Base-by-base conservation (phyloP, 495 filamentous ascomycete species). In the Lepraria neglecta region DNA sequence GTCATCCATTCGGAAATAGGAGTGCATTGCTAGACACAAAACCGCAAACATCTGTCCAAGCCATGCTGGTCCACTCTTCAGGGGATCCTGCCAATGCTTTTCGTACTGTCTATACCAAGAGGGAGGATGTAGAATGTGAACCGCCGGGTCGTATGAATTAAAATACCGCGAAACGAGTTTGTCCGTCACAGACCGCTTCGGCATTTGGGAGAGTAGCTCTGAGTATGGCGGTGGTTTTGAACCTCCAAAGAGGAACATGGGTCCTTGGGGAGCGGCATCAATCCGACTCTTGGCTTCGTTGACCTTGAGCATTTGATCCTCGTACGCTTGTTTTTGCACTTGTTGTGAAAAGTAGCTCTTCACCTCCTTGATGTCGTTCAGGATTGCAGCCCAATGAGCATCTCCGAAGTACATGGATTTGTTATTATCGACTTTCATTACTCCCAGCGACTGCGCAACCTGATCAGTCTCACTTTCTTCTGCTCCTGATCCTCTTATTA, bases 321-420 rank as follows among this genome's bases (percentile, higher is more conserved):
- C 83, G 51, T 52, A 52, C 81, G 79, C 62, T 87, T 83, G 64
- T 87, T 86, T 66, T 84, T 86, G 70, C 10, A 30, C 24, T 15
- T 88, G 86, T 45, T 83, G 79, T 19, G 70, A 60, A 67, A 94
- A 98, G 73, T 89, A 97, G 72, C 86, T 91, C 67, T 90, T 91
- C 40, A 98, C 92, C 77, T 98, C 94, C 30, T 89, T 77, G 60
- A 98, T 95, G 80, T 96, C 91, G 62, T 84, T 81, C 62, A 98
- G 74, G 56, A 98, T 84, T 24, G 88, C 83, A 58, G 87, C 89
- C 92, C 94, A 97, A 72, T 97, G 90, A 27, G 87, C 86, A 60
- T 91, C 88, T 46, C 91, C 92, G 54, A 92, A 81, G 69, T 96
- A 98, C 70, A 87, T 83, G 1, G 87, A 85, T 72, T 91, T 92